Base-by-base conservation (phyloP, 2,329 filamentous ascomycete species). In the Penicillium sp. region DNA sequence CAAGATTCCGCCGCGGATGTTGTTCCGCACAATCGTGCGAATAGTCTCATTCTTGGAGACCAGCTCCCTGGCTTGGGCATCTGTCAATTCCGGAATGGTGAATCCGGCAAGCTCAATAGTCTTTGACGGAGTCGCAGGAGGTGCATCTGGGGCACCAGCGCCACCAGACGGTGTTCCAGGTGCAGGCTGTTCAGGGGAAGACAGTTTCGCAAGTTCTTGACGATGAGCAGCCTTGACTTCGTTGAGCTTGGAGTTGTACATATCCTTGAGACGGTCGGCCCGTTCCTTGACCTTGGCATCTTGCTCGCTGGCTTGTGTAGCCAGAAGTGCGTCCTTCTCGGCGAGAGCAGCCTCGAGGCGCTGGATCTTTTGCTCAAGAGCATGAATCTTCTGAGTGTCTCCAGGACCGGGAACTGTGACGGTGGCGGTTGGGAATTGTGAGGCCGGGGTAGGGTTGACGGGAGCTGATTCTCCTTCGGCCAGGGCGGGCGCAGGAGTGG, bases 211-310 rank as follows among this genome's bases (percentile, higher is more conserved):
- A 7, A 80, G 56, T 53, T 77, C 76, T 45, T 75, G 70, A 40
- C 76, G 72, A 45, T 81, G 74, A 47, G 74, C 66, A 28, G 75
- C 72, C 53, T 72, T 76, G 10, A 76, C 70, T 41, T 84, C 80
- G 8, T 66, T 70, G 13, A 95, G 76, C 64, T 87, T 89, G 64
- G 81, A 83, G 60, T 87, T 87, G 51, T 88, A 76, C 10, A 79
- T 82, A 27, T 81, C 79, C 62, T 91, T 87, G 13, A 86, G 74
- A 52, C 84, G 80, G 46, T 80, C 77, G 1, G 75, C 66, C 10
- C 70, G 66, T 49, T 75, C 70, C 41, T 79, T 73, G 49, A 76
- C 62, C 44, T 75, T 71, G 22, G 74, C 67, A 44, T 81, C 77
- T 28, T 77, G 67, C 42, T 79, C 73, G 8, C 70, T 63, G 48